Evolutionary conservation across 1,284 basidiomycete species (phyloP).

Genomic region (Exobasidium rhododendri): DNA sequence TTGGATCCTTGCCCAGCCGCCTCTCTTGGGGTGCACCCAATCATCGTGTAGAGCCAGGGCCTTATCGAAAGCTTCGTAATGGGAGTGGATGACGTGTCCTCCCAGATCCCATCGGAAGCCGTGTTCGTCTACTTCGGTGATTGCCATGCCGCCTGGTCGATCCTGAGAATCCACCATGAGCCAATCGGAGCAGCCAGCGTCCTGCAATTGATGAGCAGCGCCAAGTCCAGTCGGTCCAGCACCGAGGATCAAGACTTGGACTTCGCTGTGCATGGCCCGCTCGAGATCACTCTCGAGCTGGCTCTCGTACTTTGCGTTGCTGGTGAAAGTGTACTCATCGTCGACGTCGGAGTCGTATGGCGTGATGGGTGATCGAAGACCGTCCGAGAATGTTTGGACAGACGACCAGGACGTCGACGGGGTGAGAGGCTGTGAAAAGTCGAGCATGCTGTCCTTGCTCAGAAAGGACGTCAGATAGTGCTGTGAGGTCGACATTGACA

Average conservation of each 20-base stretch:
- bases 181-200: background rate
- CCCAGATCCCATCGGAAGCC: conserved; percentile 14
- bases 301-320: background rate
- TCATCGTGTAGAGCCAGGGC: conserved; percentile 2
- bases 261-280: background rate
- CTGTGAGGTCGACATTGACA: too few relatives aligned
- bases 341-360: too few relatives aligned
- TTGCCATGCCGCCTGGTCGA: conserved; percentile 12
- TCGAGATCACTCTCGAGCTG: too few relatives aligned
- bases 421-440: too few relatives aligned
- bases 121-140: conserved; percentile 9
- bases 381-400: too few relatives aligned
- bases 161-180: conserved; percentile 4
- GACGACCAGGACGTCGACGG: too few relatives aligned
- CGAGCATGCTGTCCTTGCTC: too few relatives aligned
- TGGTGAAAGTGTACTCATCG: background rate
- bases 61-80: conserved; percentile 5
- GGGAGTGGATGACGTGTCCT: conserved; percentile 12
- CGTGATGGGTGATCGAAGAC: too few relatives aligned
- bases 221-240: conserved; percentile 9
- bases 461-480: too few relatives aligned
- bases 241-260: conserved; percentile 7
- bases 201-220: background rate
- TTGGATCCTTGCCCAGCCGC: conserved; percentile 7
- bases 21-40: conserved; percentile 7